phyloP scores from a whole-genome alignment of 371 early-diverging fungal genomes.

The Mucor velutinosus region DNA sequence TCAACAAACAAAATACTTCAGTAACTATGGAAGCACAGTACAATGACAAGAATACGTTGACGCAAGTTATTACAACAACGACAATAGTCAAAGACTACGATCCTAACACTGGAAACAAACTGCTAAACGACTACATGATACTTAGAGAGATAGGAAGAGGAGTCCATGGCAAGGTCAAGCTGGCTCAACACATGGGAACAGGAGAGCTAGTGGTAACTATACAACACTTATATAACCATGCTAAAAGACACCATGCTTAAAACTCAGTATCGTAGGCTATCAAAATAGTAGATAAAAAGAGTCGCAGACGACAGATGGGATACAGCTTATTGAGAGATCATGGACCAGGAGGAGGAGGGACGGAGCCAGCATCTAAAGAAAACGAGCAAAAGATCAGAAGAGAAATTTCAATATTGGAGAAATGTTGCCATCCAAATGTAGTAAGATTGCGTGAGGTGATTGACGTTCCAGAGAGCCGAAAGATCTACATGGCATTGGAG shows the following conservation, averaged over 20 bases:
- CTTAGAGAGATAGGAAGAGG: conserved; percentile 93
- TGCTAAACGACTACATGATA: conserved; percentile 93
- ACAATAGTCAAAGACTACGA: conserved; percentile 82
- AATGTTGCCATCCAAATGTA: conserved; percentile 92
- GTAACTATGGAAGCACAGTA: conserved; percentile 1
- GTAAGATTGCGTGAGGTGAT: conserved; percentile 91
- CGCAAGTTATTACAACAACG: conserved; percentile 25
- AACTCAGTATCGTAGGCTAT: conserved; percentile 64
- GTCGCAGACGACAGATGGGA: conserved; percentile 67
- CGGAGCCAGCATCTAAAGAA: conserved; percentile 35
- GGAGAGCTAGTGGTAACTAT: conserved; percentile 69
- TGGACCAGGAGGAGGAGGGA: conserved; percentile 12
- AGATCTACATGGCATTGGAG: conserved; percentile 89
- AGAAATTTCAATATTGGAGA: conserved; percentile 95
- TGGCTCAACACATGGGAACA: conserved; percentile 78
- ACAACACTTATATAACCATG: conserved; percentile 37
- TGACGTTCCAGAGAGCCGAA: conserved; percentile 87
- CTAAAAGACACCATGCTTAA: background rate
- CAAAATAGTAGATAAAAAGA: conserved; percentile 83
- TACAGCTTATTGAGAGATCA: conserved; percentile 50
- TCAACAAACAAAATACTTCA: background rate
- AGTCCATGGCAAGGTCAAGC: conserved; percentile 95
- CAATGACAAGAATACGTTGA: background rate
- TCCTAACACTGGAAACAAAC: conserved; percentile 84
- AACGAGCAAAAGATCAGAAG: conserved; percentile 89